Base-by-base conservation (phyloP, 176 grass and related monocot genomes). In the Juncus effusus region DNA sequence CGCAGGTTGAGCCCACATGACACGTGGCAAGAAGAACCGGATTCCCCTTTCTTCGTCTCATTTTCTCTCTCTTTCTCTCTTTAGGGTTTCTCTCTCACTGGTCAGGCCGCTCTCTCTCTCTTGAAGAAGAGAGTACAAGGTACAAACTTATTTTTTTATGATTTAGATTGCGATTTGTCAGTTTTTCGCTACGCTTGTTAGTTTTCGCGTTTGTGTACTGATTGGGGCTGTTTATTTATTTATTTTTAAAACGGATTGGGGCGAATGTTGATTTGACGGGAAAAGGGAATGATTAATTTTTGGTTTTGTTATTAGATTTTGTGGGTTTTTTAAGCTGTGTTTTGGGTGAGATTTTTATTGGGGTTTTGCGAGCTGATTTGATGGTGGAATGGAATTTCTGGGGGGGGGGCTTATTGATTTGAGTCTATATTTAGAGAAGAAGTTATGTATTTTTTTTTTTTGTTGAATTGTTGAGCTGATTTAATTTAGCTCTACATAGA, bases 21-120 rank as follows among this genome's bases (percentile, higher is more conserved):
- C 83, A 69, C 76, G 76, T 58, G 47, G 63, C 75, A n/a, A 38
- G 7, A 59, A 13, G 75, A 38, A 69, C 75, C 63, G 9, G 75
- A 69, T 77, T 69, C 75, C 57, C 37, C 61, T 15, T 42, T 41
- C 38, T 42, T 15, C 37, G 61, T 41, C n/a, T 42, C 53, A 13
- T 13, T 36, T 38, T 54, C 12, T 44, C 14, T 13, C 9, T 16
- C 45, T 16, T 10, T 39, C 52, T 58, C 10, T 28, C 1, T 64
- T 42, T 64, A 38, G 61, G 40, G 38, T 14, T 44, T 71, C 4
- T 45, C 42, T 8, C 68, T 63, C 70, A 69, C 36, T 60, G 57
- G 67, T 60, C 79, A 72, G 36, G 44, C 55, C 60, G 58, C n/a
- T 61, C 16, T 54, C 69, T 11, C 36, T 64, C 66, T n/a, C 60